Evolutionary conservation across 257 asterid genomes (phyloP).

Genomic region (Nicotiana sylvestris): DNA sequence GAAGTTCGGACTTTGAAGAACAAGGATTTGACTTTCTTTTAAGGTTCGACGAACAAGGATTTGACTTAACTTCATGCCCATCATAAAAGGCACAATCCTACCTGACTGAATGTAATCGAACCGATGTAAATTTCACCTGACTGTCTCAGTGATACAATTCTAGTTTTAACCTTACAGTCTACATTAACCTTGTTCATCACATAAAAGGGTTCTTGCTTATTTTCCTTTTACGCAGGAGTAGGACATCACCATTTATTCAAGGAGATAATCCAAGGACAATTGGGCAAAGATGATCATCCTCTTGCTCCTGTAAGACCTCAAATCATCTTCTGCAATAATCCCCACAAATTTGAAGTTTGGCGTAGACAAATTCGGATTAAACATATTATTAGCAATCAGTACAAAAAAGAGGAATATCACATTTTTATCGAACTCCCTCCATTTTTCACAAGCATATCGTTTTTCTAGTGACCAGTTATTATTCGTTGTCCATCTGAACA

Average conservation of each 20-base stretch:
- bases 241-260: not conserved
- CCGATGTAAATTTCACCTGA: not conserved
- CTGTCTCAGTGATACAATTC: not conserved
- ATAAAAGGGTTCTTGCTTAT: not conserved
- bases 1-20: not conserved
- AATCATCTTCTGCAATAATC: not conserved
- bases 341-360: not conserved
- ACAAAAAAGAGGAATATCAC: not conserved
- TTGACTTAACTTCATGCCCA: not conserved
- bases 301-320: not conserved
- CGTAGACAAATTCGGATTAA: not conserved
- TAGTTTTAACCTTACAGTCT: not conserved
- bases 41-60: not conserved
- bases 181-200: not conserved
- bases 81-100: not conserved
- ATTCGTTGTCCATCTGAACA: not conserved
- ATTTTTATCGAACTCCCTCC: not conserved
- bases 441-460: not conserved
- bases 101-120: not conserved
- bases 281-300: not conserved
- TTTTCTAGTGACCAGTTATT: not conserved
- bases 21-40: too few species aligned
- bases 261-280: not conserved
- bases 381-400: not conserved
- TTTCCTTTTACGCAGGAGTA: not conserved